Conservation (phyloP, 495 filamentous ascomycete genomes). For the Penicillium mononematosum region DNA sequence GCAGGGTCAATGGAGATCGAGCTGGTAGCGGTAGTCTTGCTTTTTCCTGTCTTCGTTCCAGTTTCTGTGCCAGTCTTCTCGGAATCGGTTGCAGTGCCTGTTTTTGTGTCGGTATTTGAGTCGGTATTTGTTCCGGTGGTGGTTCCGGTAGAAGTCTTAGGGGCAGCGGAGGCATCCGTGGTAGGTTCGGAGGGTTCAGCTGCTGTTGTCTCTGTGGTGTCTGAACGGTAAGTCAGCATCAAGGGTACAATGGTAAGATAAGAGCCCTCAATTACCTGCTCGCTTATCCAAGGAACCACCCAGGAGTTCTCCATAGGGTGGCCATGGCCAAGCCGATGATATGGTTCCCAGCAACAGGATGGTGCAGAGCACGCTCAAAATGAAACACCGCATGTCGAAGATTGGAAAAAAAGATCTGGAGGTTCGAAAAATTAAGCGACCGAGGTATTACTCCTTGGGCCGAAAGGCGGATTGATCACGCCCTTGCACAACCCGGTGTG, state of each 20-base stretch:
- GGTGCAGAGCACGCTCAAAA: conserved; percentile 35
- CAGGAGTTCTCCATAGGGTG: conserved; percentile 28
- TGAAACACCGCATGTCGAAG: conserved; percentile 37
- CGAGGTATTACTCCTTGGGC: conserved; percentile 1
- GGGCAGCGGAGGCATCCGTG: conserved; percentile 21
- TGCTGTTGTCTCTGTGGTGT: conserved; percentile 22
- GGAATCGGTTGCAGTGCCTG: conserved; percentile 19
- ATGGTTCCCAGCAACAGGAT: conserved; percentile 49
- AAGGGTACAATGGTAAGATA: background rate
- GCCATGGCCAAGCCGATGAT: conserved; percentile 53
- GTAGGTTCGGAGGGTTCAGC: conserved; percentile 23
- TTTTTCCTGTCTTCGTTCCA: conserved; percentile 30
- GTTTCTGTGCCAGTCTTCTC: conserved; percentile 22
- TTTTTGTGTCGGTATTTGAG: conserved; percentile 30
- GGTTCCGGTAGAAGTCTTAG: conserved; percentile 21
- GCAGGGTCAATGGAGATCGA: conserved; percentile 56
- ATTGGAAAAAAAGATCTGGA: conserved; percentile 10
- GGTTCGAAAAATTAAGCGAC: conserved; percentile 3
- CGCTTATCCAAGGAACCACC: conserved; percentile 34
- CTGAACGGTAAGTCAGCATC: conserved; percentile 13
- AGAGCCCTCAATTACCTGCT: conserved; percentile 28
- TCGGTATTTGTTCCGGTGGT: conserved; percentile 19
- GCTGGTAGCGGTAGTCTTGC: conserved; percentile 31
- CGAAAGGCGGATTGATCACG: conserved; percentile 8
- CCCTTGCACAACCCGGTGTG: conserved; percentile 21